These are phyloP conservation scores for Mucor ambiguus DNA, from an alignment of 371 early-diverging fungal genomes.

Conservation along the genomic window DNA sequence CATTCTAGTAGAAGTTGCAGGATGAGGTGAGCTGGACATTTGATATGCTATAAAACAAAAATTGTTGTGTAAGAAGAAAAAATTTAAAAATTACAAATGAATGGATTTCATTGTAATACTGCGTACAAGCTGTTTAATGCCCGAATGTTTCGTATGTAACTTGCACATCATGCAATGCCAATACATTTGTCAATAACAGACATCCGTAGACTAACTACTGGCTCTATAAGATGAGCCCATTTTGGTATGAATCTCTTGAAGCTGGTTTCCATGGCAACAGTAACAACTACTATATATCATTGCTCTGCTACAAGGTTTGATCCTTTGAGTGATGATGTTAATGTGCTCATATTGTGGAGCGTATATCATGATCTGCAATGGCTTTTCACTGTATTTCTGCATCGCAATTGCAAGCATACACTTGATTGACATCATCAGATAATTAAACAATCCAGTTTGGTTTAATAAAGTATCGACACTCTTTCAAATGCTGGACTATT, in stretches of 20 bases:
- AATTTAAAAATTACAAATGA: not conserved
- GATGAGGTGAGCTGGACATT: slow-evolving; percentile 11
- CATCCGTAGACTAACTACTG: not conserved
- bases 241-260: not conserved
- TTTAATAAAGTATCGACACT: not conserved
- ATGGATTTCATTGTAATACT: not conserved
- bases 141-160: slow-evolving; percentile 1
- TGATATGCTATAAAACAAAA: not conserved
- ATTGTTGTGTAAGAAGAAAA: not conserved
- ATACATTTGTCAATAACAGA: not conserved
- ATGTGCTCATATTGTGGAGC: too few relatives aligned
- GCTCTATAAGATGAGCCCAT: too few relatives aligned
- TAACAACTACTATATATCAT: not conserved
- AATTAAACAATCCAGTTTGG: not conserved
- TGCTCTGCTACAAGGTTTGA: too few relatives aligned
- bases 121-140: not conserved
- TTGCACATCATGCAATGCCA: not conserved
- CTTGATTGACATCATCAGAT: not conserved
- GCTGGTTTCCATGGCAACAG: not conserved
- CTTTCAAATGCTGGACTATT: not conserved
- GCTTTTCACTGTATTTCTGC: too few relatives aligned
- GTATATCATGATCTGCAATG: too few relatives aligned
- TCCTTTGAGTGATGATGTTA: too few relatives aligned
- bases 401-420: not conserved
- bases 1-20: slow-evolving; percentile 23